Base-by-base conservation (phyloP, 2,329 filamentous ascomycete species). In the Camillea tinctor region DNA sequence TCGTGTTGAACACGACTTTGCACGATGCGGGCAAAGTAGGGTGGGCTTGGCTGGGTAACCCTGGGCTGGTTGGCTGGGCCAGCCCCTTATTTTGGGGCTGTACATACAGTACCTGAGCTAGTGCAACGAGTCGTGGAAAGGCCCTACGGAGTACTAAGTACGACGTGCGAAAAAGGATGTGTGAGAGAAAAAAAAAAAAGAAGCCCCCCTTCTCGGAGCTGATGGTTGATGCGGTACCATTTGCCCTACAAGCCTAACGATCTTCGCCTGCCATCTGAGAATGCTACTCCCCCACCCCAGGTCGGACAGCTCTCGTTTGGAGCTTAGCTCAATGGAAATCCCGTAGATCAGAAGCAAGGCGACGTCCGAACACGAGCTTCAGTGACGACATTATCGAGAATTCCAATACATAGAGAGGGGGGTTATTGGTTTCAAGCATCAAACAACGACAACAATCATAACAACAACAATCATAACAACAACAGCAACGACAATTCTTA, bases 31-130 rank as follows among this genome's bases (percentile, higher is more conserved):
- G 36, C 36, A 44, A 44, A 44, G 36, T n/a, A 44, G 36, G 36
- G 17, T 24, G 52, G 50, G 62, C 55, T 58, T 26, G 56, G 36
- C 36, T 57, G 61, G 59, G 50, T 53, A 57, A 55, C 50, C 55
- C 66, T 66, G 65, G 57, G 63, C 55, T 61, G 51, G 61, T 54
- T 59, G 54, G 61, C 52, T 54, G 52, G 60, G 63, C 58, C 58
- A 60, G 63, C 64, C 60, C 66, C 68, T 61, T 65, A 61, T 64
- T 68, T 71, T 63, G 68, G 64, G 69, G 69, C 68, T 71, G 69
- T 71, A 30, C 26, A 30, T 30, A 30, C 26, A 30, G 26, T 30
- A 70, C 68, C 68, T 70, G 66, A 66, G 59, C 64, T 65, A 58
- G 60, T 59, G 56, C 56, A 59, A 48, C 55, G 56, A 59, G 49